These are phyloP conservation scores for Lyophyllum atratum DNA, from an alignment of 768 basidiomycete species.

Conservation along the genomic window DNA sequence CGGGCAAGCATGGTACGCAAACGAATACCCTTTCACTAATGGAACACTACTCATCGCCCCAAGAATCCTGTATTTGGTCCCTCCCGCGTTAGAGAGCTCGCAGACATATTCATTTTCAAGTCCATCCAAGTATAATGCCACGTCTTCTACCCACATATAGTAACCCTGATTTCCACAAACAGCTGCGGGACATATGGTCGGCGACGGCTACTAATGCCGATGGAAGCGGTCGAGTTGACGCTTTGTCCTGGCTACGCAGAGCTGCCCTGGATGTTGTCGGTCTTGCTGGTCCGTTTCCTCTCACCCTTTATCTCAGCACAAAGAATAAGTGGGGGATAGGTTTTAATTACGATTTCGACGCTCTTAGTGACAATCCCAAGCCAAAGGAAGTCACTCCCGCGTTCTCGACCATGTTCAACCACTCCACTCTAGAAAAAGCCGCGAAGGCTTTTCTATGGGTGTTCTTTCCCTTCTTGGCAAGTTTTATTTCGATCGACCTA, in stretches of 20 bases:
- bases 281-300: conserved; percentile 51
- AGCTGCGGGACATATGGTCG: conserved; percentile 55
- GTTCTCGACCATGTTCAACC: conserved; percentile 45
- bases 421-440: conserved; percentile 23
- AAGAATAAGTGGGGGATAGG: conserved; percentile 9
- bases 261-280: conserved; percentile 79
- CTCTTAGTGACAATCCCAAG: conserved; percentile 22
- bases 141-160: conserved; percentile 1
- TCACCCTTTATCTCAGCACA: background rate
- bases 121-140: conserved; percentile 57
- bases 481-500: conserved; percentile 3
- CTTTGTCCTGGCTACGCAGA: conserved; percentile 63
- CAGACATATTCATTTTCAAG: conserved; percentile 58
- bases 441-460: conserved; percentile 35
- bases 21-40: background rate
- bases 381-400: conserved; percentile 48
- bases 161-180: background rate
- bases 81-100: conserved; percentile 59
- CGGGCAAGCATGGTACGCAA: conserved; percentile 44
- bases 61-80: conserved; percentile 72
- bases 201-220: conserved; percentile 31
- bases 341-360: conserved; percentile 30
- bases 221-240: conserved; percentile 45
- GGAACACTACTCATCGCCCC: conserved; percentile 9
- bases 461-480: conserved; percentile 32